phyloP scores from a whole-genome alignment of 805 yeast genomes.

The Hanseniaspora nectarophila region DNA sequence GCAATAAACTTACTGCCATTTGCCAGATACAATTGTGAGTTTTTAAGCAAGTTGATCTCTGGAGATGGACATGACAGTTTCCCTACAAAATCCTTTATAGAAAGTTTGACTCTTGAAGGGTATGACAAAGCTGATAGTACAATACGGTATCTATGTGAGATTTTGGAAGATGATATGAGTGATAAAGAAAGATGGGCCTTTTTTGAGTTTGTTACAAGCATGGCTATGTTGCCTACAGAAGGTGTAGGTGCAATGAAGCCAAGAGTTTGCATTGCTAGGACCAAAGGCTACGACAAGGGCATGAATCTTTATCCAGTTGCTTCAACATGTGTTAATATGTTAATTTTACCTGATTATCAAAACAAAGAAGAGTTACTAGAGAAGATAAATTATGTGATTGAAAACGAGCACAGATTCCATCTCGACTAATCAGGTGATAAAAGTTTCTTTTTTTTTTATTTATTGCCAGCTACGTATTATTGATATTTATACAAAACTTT shows the following conservation, averaged over 20 bases:
- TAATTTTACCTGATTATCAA: constrained; percentile 74
- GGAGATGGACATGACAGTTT: constrained; percentile 60
- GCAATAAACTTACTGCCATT: constrained; percentile 36
- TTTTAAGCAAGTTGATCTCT: constrained; percentile 70
- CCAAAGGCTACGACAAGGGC: constrained; percentile 29
- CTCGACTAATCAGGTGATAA: not conserved
- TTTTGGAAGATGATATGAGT: constrained; percentile 49
- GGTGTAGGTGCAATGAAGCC: constrained; percentile 74
- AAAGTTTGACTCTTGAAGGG: constrained; percentile 57
- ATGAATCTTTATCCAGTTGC: constrained; percentile 69
- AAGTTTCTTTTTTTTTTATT: not conserved
- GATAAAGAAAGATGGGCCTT: constrained; percentile 52
- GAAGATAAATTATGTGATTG: constrained; percentile 67
- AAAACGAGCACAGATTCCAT: constrained; percentile 19
- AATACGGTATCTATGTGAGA: constrained; percentile 57
- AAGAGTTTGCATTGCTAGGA: constrained; percentile 54
- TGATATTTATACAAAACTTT: too few species aligned
- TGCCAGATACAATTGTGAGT: constrained; percentile 46
- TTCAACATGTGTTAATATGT: constrained; percentile 80
- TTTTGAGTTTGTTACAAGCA: constrained; percentile 82
- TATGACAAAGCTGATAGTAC: constrained; percentile 46
- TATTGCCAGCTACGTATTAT: too few species aligned
- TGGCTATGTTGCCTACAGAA: constrained; percentile 77
- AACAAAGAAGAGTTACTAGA: constrained; percentile 43
- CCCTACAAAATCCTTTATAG: constrained; percentile 55